These are phyloP conservation scores for Psilocybe mexicana DNA, from an alignment of 1,284 basidiomycete genomes.

Conservation along the genomic window DNA sequence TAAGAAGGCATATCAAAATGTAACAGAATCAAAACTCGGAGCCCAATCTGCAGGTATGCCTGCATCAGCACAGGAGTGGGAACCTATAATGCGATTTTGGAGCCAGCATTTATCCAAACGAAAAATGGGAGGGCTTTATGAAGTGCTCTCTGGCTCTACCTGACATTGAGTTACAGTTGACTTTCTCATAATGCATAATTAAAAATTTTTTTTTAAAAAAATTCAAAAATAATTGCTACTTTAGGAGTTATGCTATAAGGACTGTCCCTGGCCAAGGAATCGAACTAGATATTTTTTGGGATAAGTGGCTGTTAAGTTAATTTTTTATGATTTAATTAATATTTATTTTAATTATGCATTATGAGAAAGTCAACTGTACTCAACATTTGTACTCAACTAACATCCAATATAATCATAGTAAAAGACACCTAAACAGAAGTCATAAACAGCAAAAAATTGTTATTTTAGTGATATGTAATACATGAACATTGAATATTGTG, in stretches of 20 bases:
- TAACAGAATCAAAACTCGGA: conserved; percentile 49
- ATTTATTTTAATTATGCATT: too few relatives aligned
- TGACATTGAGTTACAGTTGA: not conserved
- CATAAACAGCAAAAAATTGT: too few relatives aligned
- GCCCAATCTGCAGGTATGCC: conserved; percentile 67
- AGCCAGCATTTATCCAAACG: conserved; percentile 64
- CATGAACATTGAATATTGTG: too few relatives aligned
- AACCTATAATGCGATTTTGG: conserved; percentile 86
- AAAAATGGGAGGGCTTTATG: conserved; percentile 70
- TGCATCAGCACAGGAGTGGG: conserved; percentile 74
- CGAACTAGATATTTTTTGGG: too few relatives aligned
- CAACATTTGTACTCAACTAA: too few relatives aligned
- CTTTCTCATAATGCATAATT: not conserved
- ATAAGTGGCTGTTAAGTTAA: not conserved
- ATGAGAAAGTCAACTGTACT: too few relatives aligned
- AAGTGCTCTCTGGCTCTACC: conserved; percentile 58
- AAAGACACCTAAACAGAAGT: too few relatives aligned
- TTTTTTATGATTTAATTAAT: not conserved
- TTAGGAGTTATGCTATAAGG: too few relatives aligned
- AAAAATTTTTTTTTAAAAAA: not conserved
- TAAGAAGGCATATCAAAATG: conserved; percentile 56
- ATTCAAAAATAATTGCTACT: not conserved
- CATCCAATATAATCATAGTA: too few relatives aligned
- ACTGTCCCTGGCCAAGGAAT: too few relatives aligned
- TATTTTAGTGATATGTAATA: too few relatives aligned